phyloP scores from a whole-genome alignment of 1,139 yeast genomes.

The Wickerhamiella infanticola region DNA sequence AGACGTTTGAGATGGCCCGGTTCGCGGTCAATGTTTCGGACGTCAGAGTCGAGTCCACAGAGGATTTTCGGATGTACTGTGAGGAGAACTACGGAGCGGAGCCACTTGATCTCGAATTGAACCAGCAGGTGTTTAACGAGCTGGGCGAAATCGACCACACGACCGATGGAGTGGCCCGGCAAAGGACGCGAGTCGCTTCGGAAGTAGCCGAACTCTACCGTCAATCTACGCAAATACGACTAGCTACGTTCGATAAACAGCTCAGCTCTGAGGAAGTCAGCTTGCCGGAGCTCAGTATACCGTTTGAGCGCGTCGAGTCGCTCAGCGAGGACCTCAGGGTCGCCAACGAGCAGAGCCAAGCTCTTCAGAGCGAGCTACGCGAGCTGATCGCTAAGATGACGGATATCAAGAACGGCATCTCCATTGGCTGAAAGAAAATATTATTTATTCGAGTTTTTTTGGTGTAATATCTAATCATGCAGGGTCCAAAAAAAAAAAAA shows the following conservation, averaged over 20 bases:
- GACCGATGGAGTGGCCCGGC: conserved; percentile 34
- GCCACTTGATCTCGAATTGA: conserved; percentile 43
- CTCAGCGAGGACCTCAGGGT: neutral
- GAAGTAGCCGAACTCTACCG: conserved; percentile 15
- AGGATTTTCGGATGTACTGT: conserved; percentile 12
- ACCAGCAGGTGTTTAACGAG: conserved; percentile 33
- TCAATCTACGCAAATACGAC: conserved; percentile 8
- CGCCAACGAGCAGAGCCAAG: neutral
- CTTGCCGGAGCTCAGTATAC: neutral
- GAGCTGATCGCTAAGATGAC: neutral
- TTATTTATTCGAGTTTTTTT: neutral
- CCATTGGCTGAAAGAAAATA: neutral
- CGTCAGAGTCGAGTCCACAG: conserved; percentile 11
- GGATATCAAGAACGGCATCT: neutral
- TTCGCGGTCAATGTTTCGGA: conserved; percentile 37
- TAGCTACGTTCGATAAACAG: neutral
- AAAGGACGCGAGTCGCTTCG: conserved; percentile 35
- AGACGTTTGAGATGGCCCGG: conserved; percentile 38
- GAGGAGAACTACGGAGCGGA: conserved; percentile 27
- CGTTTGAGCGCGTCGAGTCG: neutral
- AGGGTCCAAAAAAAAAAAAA: no score
- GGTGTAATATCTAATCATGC: no score
- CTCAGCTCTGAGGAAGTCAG: neutral
- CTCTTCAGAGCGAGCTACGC: neutral
- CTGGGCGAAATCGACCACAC: conserved; percentile 37